phyloP scores from a whole-genome alignment of 345 rosid species.

The Cochlearia excelsa region DNA sequence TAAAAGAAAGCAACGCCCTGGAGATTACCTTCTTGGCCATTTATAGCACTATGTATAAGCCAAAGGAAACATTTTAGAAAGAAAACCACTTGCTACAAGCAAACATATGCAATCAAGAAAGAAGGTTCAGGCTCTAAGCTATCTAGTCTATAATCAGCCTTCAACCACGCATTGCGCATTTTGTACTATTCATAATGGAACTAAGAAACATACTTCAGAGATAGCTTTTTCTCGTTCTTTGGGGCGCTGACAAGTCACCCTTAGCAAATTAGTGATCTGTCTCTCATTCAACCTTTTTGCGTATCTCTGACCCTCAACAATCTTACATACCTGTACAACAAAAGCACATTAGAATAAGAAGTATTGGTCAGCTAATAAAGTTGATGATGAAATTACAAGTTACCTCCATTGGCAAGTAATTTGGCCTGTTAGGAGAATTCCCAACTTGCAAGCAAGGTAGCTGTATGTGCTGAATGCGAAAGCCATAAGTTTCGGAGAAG shows the following conservation, averaged over 20 bases:
- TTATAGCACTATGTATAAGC: too few species aligned
- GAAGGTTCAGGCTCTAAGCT: too few species aligned
- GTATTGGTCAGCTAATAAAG: not conserved
- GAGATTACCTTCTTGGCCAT: too few species aligned
- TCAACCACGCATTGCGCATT: too few species aligned
- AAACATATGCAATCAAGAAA: too few species aligned
- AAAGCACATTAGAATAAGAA: slow-evolving; percentile 12
- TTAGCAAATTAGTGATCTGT: slow-evolving; percentile 85
- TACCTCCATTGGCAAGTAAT: slow-evolving; percentile 96
- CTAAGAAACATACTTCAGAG: slow-evolving; percentile 45
- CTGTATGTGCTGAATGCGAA: slow-evolving; percentile 64
- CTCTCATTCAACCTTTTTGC: slow-evolving; percentile 90
- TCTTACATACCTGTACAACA: slow-evolving; percentile 74
- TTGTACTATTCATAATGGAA: too few species aligned
- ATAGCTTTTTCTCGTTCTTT: slow-evolving; percentile 77
- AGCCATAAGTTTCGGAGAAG: slow-evolving; percentile 76
- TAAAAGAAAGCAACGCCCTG: too few species aligned
- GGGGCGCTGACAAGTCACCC: slow-evolving; percentile 95
- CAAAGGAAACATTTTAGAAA: too few species aligned
- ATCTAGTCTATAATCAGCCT: too few species aligned
- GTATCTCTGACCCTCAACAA: slow-evolving; percentile 96
- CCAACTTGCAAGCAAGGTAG: slow-evolving; percentile 97
- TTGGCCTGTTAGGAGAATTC: slow-evolving; percentile 70
- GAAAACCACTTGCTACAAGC: too few species aligned
- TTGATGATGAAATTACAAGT: not conserved